Conservation (phyloP, 2,329 filamentous ascomycete genomes). For the Kalmusia sp. region DNA sequence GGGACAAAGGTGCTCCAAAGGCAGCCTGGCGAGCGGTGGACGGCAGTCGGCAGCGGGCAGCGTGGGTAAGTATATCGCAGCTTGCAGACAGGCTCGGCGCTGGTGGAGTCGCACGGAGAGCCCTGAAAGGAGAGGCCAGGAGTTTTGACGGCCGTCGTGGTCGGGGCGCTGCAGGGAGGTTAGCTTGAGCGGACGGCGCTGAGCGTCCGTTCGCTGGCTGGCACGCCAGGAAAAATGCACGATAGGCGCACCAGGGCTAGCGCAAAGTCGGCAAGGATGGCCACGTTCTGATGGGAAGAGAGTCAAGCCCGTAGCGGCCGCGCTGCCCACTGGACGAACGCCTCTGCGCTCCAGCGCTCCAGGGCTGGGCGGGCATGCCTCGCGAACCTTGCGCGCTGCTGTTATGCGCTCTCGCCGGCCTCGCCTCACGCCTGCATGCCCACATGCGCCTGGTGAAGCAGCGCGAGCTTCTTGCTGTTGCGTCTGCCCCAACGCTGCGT, state of each 20-base stretch:
- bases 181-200: constrained; percentile 11
- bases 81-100: constrained; percentile 11
- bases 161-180: constrained; percentile 26
- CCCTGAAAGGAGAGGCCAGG: constrained; percentile 31
- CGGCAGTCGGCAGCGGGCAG: constrained; percentile 3
- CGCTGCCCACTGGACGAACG: constrained; percentile 3
- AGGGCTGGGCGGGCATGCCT: too few relatives aligned
- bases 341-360: background rate
- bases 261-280: constrained; percentile 18
- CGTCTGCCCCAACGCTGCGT: background rate
- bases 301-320: constrained; percentile 1
- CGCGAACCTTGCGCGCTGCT: background rate
- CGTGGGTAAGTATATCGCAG: constrained; percentile 10
- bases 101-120: constrained; percentile 14
- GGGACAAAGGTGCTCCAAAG: constrained; percentile 13
- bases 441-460: background rate
- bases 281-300: constrained; percentile 22
- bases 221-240: constrained; percentile 21
- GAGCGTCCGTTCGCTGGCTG: constrained; percentile 5
- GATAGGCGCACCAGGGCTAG: constrained; percentile 24
- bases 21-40: constrained; percentile 10
- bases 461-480: background rate
- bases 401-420: background rate
- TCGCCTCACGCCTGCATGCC: background rate
- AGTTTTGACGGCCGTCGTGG: constrained; percentile 32